phyloP scores from a whole-genome alignment of 768 basidiomycete species.

The Piloderma croceum region DNA sequence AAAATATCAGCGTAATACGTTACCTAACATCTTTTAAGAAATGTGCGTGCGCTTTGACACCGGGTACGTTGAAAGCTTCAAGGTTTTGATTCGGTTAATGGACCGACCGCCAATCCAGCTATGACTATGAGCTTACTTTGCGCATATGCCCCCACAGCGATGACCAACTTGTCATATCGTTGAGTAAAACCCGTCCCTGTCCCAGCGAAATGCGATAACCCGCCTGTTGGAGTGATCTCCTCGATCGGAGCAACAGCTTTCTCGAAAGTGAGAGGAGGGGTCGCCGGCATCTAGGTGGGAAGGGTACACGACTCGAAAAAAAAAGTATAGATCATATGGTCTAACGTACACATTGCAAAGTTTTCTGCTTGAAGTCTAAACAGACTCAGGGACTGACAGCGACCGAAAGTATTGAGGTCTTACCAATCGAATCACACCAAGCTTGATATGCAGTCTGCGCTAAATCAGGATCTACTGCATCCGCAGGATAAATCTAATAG shows the following conservation, averaged over 20 bases:
- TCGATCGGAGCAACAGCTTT: conserved; percentile 8
- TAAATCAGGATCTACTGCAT: not conserved
- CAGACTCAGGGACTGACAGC: not conserved
- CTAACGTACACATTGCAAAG: conserved; percentile 36
- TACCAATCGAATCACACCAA: conserved; percentile 72
- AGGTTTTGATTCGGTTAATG: too few species aligned
- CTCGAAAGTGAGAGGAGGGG: conserved; percentile 37
- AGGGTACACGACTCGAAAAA: too few species aligned
- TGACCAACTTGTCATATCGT: conserved; percentile 74
- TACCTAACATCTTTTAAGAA: conserved; percentile 85
- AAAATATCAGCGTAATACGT: too few species aligned
- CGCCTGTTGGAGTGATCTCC: conserved; percentile 9
- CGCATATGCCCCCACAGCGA: conserved; percentile 80
- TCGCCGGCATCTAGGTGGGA: conserved; percentile 53
- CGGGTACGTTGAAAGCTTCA: conserved; percentile 63
- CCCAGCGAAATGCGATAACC: conserved; percentile 16
- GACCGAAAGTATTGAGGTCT: conserved; percentile 7
- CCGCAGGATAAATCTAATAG: too few species aligned
- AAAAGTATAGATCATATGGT: not conserved
- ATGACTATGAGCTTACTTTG: conserved; percentile 62
- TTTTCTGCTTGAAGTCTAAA: conserved; percentile 56
- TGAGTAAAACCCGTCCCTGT: conserved; percentile 45
- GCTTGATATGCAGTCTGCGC: conserved; percentile 59
- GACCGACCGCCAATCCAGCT: too few species aligned
- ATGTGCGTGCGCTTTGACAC: conserved; percentile 75